Evolutionary conservation across 352 stramenopile genomes (phyloP), one percentile per base, ranked within the genome.

Genomic region (Halophytophthora polymorphica): DNA sequence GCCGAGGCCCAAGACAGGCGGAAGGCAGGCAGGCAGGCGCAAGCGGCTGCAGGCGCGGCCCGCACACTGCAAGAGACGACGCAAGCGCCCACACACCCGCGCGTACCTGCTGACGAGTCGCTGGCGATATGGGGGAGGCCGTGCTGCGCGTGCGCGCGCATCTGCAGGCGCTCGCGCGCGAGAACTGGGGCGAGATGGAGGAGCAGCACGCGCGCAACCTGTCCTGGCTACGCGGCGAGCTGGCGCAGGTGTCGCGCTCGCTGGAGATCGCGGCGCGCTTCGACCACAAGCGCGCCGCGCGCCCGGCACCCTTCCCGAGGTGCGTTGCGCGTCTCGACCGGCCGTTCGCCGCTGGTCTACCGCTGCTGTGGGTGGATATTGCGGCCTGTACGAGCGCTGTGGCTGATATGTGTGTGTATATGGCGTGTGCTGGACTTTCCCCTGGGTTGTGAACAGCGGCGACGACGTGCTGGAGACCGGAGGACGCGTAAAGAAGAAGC

Each of bases 131-230:
- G 77, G 65, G 77, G 31, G 80, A 90, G 54, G 77, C 74, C 49
- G 77, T 88, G 56, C 62, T 77, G 53, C 75, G 71, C 60, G 71
- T 87, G 50, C 75, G 73, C 49, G 55, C 67, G 44, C 73, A 77
- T 31, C 58, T 90, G 39, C 74, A 79, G 49, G 58, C 64, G 25
- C 50, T 85, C 18, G 73, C 73, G 45, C 74, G 67, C 31, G 77
- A 83, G 13, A 65, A 86, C 48, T 84, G 78, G 57, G 47, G 50
- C 23, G 58, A 40, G 34, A 39, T 88, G 44, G 77, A 90, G 49
- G 52, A 72, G 34, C 35, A 53, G 8, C 73, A 87, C 29, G 68
- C 54, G 25, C 28, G 28, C 38, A 81, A 82, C 34, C 50, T 86
- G 11, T 57, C 55, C 12, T 78, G 64, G 74, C 64, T 90, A 22